Evolutionary conservation across 192 early-diverging fungal genomes (phyloP).

Genomic region (Mortierella antarctica): DNA sequence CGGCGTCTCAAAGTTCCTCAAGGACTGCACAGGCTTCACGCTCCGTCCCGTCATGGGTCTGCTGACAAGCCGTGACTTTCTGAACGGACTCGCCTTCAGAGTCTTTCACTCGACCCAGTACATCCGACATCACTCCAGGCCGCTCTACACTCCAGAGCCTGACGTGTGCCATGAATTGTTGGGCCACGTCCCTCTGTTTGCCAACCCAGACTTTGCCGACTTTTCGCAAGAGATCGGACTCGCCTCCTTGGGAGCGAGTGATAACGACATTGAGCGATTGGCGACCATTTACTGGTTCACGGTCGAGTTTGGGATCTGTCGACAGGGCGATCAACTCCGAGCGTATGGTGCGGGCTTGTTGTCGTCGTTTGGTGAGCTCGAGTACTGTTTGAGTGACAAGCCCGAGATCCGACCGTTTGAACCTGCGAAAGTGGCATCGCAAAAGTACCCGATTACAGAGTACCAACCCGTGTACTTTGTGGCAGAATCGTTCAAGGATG

Average conservation of each 20-base stretch:
- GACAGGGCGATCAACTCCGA: constrained; percentile 73
- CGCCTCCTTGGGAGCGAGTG: constrained; percentile 90
- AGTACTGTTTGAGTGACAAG: constrained; percentile 85
- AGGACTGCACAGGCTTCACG: constrained; percentile 95
- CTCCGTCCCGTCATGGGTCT: constrained; percentile 95
- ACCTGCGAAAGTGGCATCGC: constrained; percentile 71
- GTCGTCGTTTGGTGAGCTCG: constrained; percentile 94
- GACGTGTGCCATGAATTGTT: constrained; percentile 96
- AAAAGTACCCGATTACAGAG: constrained; percentile 89
- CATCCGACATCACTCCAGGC: constrained; percentile 91
- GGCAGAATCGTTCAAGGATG: constrained; percentile 92
- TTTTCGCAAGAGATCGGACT: constrained; percentile 95
- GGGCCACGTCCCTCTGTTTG: constrained; percentile 87
- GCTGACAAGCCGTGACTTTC: constrained; percentile 90
- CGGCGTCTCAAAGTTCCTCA: constrained; percentile 88
- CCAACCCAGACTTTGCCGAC: constrained; percentile 90
- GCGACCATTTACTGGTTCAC: constrained; percentile 95
- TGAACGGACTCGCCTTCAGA: constrained; percentile 95
- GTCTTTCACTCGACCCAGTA: constrained; percentile 98
- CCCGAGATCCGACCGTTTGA: constrained; percentile 87
- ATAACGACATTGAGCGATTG: constrained; percentile 88
- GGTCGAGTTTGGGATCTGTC: constrained; percentile 93
- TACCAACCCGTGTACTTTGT: constrained; percentile 97
- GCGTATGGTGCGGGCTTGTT: constrained; percentile 94
- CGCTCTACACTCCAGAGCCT: constrained; percentile 93